Base-by-base conservation (phyloP, 768 basidiomycete species). In the Hemileccinum rubropunctum region DNA sequence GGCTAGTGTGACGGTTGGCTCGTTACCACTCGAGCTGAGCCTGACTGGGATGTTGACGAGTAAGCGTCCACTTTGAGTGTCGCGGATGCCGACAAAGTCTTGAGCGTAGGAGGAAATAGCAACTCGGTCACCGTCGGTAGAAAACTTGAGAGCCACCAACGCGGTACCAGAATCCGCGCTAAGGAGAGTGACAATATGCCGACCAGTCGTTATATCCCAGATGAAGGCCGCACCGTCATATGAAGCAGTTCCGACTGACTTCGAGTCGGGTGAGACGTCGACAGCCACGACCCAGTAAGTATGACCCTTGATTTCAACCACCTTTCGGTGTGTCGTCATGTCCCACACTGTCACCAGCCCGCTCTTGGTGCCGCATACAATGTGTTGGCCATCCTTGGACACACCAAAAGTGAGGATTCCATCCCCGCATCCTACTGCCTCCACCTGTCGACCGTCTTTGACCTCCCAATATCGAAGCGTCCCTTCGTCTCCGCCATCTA, bases 281-380 rank as follows among this genome's bases (percentile, higher is more conserved):
- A 57, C 54, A 12, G 56, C 49, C 1, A 48, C 47, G 28, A 56
- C 56, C 50, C 48, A 55, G 43, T 48, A 42, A 17, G 48, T 41
- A 37, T 57, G 49, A 2, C 30, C 56, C 23, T 45, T 55, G 35
- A 57, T 47, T 11, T 56, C 56, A 9, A 42, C 18, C 30, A 45
- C 34, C 26, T 37, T 50, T 33, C 38, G n/a, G 18, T n/a, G 42
- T 2, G 53, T 51, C 12, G 34, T 20, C 17, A 45, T 23, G 23
- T 56, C 49, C 56, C 56, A 51, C 13, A 57, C 49, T 1, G 34
- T 45, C 12, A 56, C 52, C 41, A 42, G 23, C 20, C 55, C 55
- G 39, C 36, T 55, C 33, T 55, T 55, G 2, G 49, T 40, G n/a
- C 56, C 56, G 13, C 48, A 55, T 11, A 57, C 56, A 39, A 57